phyloP scores from a whole-genome alignment of 2,329 filamentous ascomycete species.

The Paraphaeosphaeria minitans region DNA sequence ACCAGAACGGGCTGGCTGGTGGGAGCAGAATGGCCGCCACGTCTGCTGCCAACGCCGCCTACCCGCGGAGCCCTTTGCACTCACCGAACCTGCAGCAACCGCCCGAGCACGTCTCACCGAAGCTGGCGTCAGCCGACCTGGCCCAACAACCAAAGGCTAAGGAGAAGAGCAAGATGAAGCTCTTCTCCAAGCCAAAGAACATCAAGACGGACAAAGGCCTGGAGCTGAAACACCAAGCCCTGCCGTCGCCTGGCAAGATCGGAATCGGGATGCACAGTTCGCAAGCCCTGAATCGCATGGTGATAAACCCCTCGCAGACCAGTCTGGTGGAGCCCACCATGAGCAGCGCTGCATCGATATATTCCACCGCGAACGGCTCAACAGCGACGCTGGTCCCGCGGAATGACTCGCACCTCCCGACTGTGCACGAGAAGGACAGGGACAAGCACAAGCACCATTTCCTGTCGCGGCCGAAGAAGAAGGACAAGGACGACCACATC shows the following conservation, averaged over 20 bases:
- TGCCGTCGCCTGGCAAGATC: conserved; percentile 69
- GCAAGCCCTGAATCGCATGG: conserved; percentile 65
- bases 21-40: conserved; percentile 69
- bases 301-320: conserved; percentile 71
- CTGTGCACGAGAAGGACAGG: conserved; percentile 64
- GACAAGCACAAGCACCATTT: conserved; percentile 79
- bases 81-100: conserved; percentile 46
- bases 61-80: conserved; percentile 64
- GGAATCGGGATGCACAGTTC: conserved; percentile 69
- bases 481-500: conserved; percentile 70
- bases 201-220: conserved; percentile 72
- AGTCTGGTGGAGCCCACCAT: conserved; percentile 66
- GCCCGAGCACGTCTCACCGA: conserved; percentile 40
- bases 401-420: conserved; percentile 40
- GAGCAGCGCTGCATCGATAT: conserved; percentile 66
- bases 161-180: conserved; percentile 79
- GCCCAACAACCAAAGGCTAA: conserved; percentile 65
- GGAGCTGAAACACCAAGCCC: conserved; percentile 65
- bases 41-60: conserved; percentile 74
- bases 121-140: conserved; percentile 32
- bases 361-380: conserved; percentile 76
- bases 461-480: conserved; percentile 76
- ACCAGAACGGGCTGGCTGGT: conserved; percentile 67
- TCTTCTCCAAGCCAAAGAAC: conserved; percentile 79
- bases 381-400: conserved; percentile 75